Conservation (phyloP, 2,329 filamentous ascomycete genomes). For the Penicillium sclerotigenum region DNA sequence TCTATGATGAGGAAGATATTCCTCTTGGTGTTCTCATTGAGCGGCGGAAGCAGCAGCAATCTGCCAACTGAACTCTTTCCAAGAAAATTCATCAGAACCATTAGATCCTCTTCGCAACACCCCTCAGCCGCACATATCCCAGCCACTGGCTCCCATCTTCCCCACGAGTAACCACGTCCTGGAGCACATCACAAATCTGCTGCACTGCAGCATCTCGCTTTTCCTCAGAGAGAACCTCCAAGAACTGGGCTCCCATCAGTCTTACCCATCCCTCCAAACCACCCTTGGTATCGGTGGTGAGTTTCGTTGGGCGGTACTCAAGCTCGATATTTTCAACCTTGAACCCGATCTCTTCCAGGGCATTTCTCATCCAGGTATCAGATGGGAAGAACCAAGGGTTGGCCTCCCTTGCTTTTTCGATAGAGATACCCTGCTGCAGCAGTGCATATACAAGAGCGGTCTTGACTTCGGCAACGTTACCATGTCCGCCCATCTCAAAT, state of each 20-base stretch:
- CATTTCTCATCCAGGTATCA: conserved; percentile 53
- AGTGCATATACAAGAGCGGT: conserved; percentile 56
- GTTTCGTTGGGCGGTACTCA: conserved; percentile 62
- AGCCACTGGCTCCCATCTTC: conserved; percentile 56
- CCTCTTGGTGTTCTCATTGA: conserved; percentile 55
- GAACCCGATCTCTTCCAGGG: conserved; percentile 43
- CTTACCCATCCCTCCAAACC: conserved; percentile 65
- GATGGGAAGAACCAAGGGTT: conserved; percentile 73
- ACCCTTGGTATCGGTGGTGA: conserved; percentile 44
- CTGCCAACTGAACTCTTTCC: background rate
- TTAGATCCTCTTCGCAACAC: conserved; percentile 36
- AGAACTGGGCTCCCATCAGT: conserved; percentile 59
- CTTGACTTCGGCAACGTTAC: conserved; percentile 64
- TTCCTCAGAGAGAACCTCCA: conserved; percentile 52
- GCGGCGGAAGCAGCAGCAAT: conserved; percentile 28
- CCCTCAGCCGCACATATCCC: conserved; percentile 48
- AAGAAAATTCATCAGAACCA: background rate
- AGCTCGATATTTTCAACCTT: conserved; percentile 55
- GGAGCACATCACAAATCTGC: conserved; percentile 56
- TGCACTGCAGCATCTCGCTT: conserved; percentile 52
- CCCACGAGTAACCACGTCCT: conserved; percentile 54
- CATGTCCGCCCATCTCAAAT: conserved; percentile 70
- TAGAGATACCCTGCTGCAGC: conserved; percentile 48
- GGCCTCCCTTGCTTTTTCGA: conserved; percentile 48
- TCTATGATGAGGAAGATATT: conserved; percentile 62